These are phyloP conservation scores for Dothiorella sarmentorum DNA, from an alignment of 2,329 filamentous ascomycete species.

Conservation along the genomic window DNA sequence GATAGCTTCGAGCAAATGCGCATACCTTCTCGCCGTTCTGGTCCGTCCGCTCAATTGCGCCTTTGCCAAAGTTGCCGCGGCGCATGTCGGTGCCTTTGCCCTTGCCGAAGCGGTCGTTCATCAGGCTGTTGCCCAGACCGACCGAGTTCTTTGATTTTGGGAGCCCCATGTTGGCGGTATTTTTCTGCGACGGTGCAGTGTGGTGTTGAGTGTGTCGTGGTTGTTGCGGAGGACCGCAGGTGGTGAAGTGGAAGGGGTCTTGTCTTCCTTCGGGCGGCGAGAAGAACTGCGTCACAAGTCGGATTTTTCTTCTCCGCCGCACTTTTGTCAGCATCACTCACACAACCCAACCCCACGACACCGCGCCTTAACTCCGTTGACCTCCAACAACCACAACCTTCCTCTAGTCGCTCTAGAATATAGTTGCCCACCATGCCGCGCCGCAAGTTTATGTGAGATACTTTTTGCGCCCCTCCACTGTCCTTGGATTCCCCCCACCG, in stretches of 20 bases:
- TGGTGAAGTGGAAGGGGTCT: constrained; percentile 19
- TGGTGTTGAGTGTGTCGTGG: constrained; percentile 23
- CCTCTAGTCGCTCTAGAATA: not conserved
- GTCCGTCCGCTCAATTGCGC: constrained; percentile 67
- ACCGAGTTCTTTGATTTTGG: constrained; percentile 95
- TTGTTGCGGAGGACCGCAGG: constrained; percentile 20
- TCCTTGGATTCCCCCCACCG: not conserved
- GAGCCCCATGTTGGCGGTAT: constrained; percentile 58
- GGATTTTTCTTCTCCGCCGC: constrained; percentile 18
- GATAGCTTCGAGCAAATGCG: not conserved
- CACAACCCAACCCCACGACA: constrained; percentile 8
- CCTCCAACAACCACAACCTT: not conserved
- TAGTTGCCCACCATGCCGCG: constrained; percentile 42
- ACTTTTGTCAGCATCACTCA: constrained; percentile 20
- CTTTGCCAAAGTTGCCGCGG: constrained; percentile 57
- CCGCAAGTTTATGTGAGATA: constrained; percentile 69
- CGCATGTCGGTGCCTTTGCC: constrained; percentile 82
- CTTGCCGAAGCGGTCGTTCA: constrained; percentile 98
- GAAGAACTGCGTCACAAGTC: constrained; percentile 13
- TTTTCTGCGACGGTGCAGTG: not conserved
- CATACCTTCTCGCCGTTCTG: constrained; percentile 70
- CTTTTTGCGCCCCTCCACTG: not conserved
- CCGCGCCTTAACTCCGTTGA: constrained; percentile 6
- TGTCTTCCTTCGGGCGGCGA: constrained; percentile 12
- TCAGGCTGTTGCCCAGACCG: constrained; percentile 92